A percentile compares a stretch with the other conserved stretches of the same genome.
phyloP scores from a whole-genome alignment of 106 monocot species.

The Chionographis japonica region DNA sequence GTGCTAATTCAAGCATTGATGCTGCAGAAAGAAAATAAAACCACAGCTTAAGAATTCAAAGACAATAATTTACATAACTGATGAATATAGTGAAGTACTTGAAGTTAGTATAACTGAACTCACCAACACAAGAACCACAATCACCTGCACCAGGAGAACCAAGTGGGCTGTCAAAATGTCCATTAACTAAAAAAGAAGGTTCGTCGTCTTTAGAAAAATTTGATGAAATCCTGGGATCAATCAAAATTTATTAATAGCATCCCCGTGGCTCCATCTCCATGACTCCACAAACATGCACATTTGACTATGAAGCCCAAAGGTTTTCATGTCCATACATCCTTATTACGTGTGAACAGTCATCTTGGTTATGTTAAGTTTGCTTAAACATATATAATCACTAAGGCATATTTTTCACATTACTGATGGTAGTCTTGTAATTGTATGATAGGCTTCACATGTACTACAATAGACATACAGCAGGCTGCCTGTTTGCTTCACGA shows the following conservation, averaged over 20 bases:
- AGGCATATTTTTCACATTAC: too few species aligned
- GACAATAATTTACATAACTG: not conserved
- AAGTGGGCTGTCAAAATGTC: conserved; percentile 93
- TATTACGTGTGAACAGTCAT: too few species aligned
- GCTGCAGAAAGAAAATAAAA: conserved; percentile 36
- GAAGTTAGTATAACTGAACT: conserved; percentile 11
- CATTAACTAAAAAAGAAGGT: conserved; percentile 80
- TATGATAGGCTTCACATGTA: too few species aligned
- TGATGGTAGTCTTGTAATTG: too few species aligned
- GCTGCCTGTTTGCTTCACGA: too few species aligned
- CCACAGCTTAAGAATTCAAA: not conserved
- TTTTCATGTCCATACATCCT: too few species aligned
- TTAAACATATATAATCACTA: too few species aligned
- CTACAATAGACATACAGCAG: too few species aligned
- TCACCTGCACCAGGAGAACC: conserved; percentile 97
- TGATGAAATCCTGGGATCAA: conserved; percentile 68
- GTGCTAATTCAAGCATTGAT: conserved; percentile 94
- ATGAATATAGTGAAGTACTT: not conserved
- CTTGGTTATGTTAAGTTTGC: too few species aligned
- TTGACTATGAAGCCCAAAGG: not conserved
- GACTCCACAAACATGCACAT: not conserved
- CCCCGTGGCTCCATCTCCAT: not conserved
- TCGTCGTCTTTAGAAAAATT: conserved; percentile 57
- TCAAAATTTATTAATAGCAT: conserved; percentile 9
- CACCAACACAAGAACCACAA: conserved; percentile 99